Evolutionary conservation across 345 rosid species (phyloP).

Genomic region (Pseudoturritis turrita): DNA sequence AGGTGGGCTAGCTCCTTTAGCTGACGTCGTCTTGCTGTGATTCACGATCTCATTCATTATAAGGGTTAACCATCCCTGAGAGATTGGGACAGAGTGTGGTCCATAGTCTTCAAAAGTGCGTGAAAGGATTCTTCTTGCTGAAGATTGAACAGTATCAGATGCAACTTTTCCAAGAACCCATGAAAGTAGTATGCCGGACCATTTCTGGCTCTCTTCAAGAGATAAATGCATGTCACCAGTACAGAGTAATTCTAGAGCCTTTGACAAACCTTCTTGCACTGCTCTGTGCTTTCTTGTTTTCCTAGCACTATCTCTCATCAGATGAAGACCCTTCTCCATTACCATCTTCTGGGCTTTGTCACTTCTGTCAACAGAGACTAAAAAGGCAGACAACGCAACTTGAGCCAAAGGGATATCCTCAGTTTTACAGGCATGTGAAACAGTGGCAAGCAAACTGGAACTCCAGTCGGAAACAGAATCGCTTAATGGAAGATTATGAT

Average conservation of each 20-base stretch:
- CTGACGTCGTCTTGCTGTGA: conserved; percentile 48
- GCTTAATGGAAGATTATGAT: conserved; percentile 67
- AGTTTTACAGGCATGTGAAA: conserved; percentile 71
- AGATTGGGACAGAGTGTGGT: conserved; percentile 67
- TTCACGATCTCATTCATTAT: conserved; percentile 58
- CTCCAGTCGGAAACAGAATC: conserved; percentile 93
- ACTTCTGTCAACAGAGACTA: conserved; percentile 82
- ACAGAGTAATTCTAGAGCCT: conserved; percentile 75
- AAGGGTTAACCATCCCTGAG: conserved; percentile 94
- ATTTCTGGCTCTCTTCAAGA: conserved; percentile 88
- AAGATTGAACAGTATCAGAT: conserved; percentile 54
- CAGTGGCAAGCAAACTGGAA: conserved; percentile 78
- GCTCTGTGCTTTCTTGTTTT: conserved; percentile 57
- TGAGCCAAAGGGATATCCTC: conserved; percentile 79
- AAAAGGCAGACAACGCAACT: conserved; percentile 84
- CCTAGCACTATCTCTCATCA: conserved; percentile 77
- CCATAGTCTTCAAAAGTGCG: conserved; percentile 77
- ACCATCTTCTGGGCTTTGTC: conserved; percentile 54
- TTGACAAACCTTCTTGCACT: conserved; percentile 84
- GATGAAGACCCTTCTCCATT: conserved; percentile 80
- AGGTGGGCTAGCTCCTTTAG: conserved; percentile 53
- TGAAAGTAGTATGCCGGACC: conserved; percentile 79
- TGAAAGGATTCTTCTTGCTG: conserved; percentile 77
- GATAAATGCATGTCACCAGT: conserved; percentile 59
- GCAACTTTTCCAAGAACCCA: conserved; percentile 73